Evolutionary conservation across 768 basidiomycete genomes (phyloP), one percentile per base, ranked within the genome.

Genomic region (Leccinum olivaceopallidum): DNA sequence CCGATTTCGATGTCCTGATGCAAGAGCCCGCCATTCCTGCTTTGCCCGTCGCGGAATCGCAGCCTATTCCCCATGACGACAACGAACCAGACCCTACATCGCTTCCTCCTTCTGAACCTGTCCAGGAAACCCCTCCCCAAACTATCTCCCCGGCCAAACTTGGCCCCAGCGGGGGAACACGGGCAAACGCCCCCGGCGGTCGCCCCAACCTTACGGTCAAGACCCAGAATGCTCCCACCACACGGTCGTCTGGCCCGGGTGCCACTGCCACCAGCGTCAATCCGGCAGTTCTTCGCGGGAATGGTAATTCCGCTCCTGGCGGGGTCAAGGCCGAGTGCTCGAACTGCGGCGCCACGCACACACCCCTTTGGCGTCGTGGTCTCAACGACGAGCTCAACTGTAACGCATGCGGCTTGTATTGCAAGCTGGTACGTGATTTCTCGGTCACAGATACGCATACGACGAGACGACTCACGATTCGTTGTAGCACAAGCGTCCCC

Each of bases 301-400:
- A 30, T 30, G 30, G 30, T 0, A 30, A 30, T 30, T 30, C 0
- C 30, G 30, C 30, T 30, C 30, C 30, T 30, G 30, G 30, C 30
- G 30, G 30, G 30, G 30, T 30, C 30, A 30, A 30, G 30, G 30
- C 30, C 30, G 30, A 30, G 30, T 30, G 30, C 0, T 30, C 30
- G 30, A 9, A 30, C 73, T 94, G 92, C 67, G 92, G 92, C 22
- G 92, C 92, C 5, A 94, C 91, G 0, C 91, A 92, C 63, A 94
- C 92, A 0, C 92, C 92, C 7, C 82, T 94, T 28, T 94, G 92
- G 92, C 80, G 92, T 18, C 82, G 92, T 2, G 92, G 92, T 0
- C 73, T 94, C 65, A 94, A 93, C 63, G 92, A 94, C 64, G 92
- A 94, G 76, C 73, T 94, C 59, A 94, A 94, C 66, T 94, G 92